Percentiles rank a stretch among this genome's conserved stretches.
Conservation (phyloP, 495 filamentous ascomycete species). For the Penicillium crystallinum region DNA sequence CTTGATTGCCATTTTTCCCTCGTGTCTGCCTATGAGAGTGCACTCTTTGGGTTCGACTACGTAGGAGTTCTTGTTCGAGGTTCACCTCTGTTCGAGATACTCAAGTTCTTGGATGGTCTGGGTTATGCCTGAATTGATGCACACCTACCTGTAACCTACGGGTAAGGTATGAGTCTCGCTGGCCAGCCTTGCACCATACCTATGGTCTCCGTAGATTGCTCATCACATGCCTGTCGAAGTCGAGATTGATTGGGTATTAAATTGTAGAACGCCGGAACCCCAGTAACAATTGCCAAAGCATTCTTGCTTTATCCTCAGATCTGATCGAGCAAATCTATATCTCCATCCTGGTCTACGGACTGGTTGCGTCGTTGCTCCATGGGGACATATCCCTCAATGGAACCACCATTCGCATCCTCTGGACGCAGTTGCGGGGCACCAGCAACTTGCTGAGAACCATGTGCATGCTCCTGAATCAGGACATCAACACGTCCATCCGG, state of each 20-base stretch:
- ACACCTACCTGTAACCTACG: not conserved
- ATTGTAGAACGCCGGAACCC: slow-evolving; percentile 12
- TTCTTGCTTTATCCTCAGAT: slow-evolving; percentile 20
- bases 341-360: slow-evolving; percentile 14
- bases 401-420: slow-evolving; percentile 35
- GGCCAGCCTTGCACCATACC: not conserved
- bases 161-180: not conserved
- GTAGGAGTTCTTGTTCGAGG: slow-evolving; percentile 18
- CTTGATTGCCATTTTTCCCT: slow-evolving; percentile 81
- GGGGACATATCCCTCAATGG: slow-evolving; percentile 46
- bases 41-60: slow-evolving; percentile 9
- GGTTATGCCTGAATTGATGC: slow-evolving; percentile 6
- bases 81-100: slow-evolving; percentile 1
- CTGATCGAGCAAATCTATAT: slow-evolving; percentile 32
- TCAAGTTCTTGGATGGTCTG: slow-evolving; percentile 10
- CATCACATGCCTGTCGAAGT: slow-evolving; percentile 9
- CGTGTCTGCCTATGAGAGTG: slow-evolving; percentile 25
- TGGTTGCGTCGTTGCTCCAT: slow-evolving; percentile 7
- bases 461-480: slow-evolving; percentile 37
- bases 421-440: slow-evolving; percentile 30
- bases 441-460: slow-evolving; percentile 7
- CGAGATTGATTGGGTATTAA: slow-evolving; percentile 21
- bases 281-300: slow-evolving; percentile 7
- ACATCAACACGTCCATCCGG: slow-evolving; percentile 34
- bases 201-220: slow-evolving; percentile 17